These are phyloP conservation scores for Teunomyces gatunensis DNA, from an alignment of 805 yeast species.

Conservation along the genomic window DNA sequence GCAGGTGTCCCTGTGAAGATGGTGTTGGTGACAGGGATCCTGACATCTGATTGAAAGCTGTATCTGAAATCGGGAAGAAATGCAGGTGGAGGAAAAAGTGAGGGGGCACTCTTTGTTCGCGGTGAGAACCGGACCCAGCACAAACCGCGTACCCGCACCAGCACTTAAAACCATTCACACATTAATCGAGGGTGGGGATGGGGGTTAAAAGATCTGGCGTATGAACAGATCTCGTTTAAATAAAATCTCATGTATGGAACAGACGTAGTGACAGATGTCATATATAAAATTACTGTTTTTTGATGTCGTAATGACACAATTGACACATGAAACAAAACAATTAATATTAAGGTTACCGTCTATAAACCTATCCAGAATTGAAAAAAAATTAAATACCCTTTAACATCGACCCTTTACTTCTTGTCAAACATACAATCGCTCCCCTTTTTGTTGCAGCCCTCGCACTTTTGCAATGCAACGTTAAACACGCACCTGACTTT, in stretches of 20 bases:
- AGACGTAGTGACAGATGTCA: too few species aligned
- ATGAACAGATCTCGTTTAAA: too few species aligned
- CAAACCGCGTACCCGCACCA: too few species aligned
- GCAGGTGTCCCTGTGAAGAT: neutral
- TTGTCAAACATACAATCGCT: conserved; percentile 32
- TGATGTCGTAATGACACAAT: neutral
- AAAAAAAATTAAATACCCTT: neutral
- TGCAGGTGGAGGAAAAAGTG: neutral
- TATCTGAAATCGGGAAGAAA: neutral
- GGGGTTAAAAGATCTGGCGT: too few species aligned
- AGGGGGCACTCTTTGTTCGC: neutral
- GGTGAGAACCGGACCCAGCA: neutral
- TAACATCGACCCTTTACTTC: neutral
- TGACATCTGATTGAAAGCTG: neutral
- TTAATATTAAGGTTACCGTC: neutral
- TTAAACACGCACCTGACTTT: conserved; percentile 42
- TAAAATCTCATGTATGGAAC: too few species aligned
- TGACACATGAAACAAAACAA: neutral
- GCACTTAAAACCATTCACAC: too few species aligned
- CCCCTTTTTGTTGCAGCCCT: conserved; percentile 40
- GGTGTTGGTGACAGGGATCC: neutral
- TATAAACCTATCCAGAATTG: conserved; percentile 3
- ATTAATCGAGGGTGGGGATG: too few species aligned
- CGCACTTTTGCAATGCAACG: conserved; percentile 30
- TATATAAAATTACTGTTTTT: too few species aligned